Conservation (phyloP, 257 asterid species). For the Nicotiana tabacum region DNA sequence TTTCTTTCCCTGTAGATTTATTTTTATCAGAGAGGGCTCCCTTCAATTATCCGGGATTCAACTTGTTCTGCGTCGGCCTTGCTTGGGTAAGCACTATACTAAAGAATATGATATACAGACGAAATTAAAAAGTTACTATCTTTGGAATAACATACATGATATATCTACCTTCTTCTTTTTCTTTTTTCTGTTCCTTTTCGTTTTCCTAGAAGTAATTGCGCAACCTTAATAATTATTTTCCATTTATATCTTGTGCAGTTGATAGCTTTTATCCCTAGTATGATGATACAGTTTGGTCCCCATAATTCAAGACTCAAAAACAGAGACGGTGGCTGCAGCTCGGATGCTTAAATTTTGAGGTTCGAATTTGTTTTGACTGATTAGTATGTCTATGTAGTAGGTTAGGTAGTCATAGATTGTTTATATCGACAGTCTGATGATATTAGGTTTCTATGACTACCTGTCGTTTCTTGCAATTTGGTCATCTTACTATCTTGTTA, state of each 20-base stretch:
- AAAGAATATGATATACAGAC: neutral
- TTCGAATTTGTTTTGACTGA: neutral
- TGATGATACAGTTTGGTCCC: slow-evolving; percentile 11
- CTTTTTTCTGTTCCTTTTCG: no score
- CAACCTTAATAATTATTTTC: neutral
- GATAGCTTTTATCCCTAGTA: slow-evolving; percentile 21
- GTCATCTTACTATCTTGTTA: no score
- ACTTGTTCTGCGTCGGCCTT: slow-evolving; percentile 22
- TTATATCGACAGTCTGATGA: no score
- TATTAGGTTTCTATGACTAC: no score
- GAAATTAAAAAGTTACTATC: neutral
- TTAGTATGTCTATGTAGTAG: neutral
- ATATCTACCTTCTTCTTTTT: no score
- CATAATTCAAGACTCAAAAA: neutral
- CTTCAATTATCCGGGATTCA: no score
- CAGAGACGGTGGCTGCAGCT: neutral
- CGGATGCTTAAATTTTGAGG: neutral
- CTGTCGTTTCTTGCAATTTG: no score
- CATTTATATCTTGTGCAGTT: slow-evolving; percentile 13
- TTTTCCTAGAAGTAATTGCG: neutral
- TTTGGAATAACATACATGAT: neutral
- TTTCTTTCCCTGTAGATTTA: no score
- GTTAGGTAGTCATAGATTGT: no score
- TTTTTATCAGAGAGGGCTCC: no score
- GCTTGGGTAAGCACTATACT: slow-evolving; percentile 19